Conservation (phyloP, 2,329 filamentous ascomycete genomes). For the Aspergillus vadensis region DNA sequence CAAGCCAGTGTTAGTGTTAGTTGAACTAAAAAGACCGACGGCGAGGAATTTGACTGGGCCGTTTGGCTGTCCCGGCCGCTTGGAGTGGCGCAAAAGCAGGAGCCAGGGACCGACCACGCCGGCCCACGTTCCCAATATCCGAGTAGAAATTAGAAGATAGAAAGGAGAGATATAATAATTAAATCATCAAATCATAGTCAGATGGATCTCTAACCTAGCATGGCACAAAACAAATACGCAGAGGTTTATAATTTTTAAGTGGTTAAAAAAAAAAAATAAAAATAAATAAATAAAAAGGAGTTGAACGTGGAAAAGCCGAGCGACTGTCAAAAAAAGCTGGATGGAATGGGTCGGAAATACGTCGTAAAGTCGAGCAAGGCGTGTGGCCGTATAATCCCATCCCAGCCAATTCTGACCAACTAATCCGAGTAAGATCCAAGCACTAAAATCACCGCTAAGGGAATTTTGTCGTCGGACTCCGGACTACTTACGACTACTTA, state of each 20-base stretch:
- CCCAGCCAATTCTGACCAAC: neutral
- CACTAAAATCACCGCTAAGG: neutral
- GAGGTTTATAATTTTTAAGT: too few relatives aligned
- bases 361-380: neutral
- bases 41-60: slow-evolving; percentile 10
- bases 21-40: neutral
- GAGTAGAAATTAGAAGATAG: neutral
- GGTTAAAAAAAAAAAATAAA: too few relatives aligned
- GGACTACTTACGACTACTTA: neutral
- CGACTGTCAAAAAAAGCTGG: neutral
- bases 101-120: neutral
- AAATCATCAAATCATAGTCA: neutral
- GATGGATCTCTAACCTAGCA: neutral
- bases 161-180: too few relatives aligned
- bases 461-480: neutral
- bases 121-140: neutral
- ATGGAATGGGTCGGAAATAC: neutral
- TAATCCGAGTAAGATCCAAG: neutral
- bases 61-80: slow-evolving; percentile 2
- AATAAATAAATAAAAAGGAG: neutral
- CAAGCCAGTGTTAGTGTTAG: neutral
- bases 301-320: neutral
- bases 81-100: neutral
- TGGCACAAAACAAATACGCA: too few relatives aligned
- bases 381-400: neutral